These are phyloP conservation scores for Ascosphaera apis DNA, from an alignment of 2,329 filamentous ascomycete species.

Conservation along the genomic window DNA sequence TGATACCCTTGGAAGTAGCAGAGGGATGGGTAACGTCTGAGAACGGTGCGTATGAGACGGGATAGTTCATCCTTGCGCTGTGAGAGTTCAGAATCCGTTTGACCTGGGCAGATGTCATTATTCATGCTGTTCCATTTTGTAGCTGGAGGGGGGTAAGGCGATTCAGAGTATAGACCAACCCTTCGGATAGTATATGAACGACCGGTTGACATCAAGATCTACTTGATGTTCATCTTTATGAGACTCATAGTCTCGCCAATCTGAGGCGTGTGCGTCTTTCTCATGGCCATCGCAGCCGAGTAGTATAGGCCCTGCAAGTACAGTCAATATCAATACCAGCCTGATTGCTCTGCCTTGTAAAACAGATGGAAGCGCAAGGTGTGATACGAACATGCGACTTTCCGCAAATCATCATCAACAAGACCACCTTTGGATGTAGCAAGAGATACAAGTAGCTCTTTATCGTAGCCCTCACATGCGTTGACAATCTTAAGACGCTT, in stretches of 20 bases:
- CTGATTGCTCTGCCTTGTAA: no score
- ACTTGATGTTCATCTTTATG: conserved; percentile 85
- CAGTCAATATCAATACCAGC: no score
- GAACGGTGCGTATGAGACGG: conserved; percentile 53
- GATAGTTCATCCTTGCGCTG: conserved; percentile 55
- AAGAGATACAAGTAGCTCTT: conserved; percentile 31
- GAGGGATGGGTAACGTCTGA: conserved; percentile 60
- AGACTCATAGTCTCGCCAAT: conserved; percentile 41
- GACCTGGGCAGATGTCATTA: conserved; percentile 26
- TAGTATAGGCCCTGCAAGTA: conserved; percentile 24
- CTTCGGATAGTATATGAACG: conserved; percentile 90
- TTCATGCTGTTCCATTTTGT: no score
- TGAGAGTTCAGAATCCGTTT: conserved; percentile 44
- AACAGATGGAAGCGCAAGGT: no score
- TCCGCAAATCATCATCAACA: conserved; percentile 42
- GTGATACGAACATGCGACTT: conserved; percentile 44
- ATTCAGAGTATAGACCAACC: no score
- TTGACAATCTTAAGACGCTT: conserved; percentile 30
- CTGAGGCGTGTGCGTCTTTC: conserved; percentile 2
- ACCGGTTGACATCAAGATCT: conserved; percentile 71
- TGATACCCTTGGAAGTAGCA: conserved; percentile 98
- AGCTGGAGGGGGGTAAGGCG: no score
- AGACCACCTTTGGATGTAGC: conserved; percentile 45
- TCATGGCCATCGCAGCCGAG: conserved; percentile 17
- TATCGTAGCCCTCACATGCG: conserved; percentile 36